Evolutionary conservation across 1,139 yeast genomes (phyloP).

Genomic region (Geotrichum klebahnii): DNA sequence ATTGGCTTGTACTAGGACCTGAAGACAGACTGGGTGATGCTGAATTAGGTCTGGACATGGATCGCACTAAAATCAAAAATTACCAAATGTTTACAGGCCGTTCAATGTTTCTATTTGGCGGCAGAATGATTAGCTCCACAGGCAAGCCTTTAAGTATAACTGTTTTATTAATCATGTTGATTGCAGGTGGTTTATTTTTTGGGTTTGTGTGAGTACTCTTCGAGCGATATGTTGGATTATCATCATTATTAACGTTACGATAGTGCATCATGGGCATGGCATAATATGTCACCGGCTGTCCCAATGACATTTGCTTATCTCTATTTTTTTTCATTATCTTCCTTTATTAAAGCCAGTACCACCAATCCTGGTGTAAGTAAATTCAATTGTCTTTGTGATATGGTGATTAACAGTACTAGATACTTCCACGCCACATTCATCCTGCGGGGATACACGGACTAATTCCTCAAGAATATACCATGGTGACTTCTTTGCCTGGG

Average conservation of each 20-base stretch:
- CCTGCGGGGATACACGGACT: slow-evolving; percentile 43
- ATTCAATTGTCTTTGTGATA: not conserved
- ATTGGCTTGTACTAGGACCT: slow-evolving; percentile 16
- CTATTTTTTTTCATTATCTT: slow-evolving; percentile 49
- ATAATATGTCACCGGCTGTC: slow-evolving; percentile 52
- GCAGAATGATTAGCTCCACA: slow-evolving; percentile 48
- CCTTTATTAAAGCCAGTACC: slow-evolving; percentile 54
- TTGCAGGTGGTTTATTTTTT: slow-evolving; percentile 52
- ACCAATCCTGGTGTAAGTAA: slow-evolving; percentile 60
- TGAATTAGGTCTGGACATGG: slow-evolving; percentile 23
- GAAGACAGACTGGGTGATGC: slow-evolving; percentile 21
- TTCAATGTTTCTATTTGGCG: slow-evolving; percentile 57
- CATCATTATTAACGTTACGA: not conserved
- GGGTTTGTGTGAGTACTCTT: slow-evolving; percentile 41
- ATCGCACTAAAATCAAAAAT: slow-evolving; percentile 26
- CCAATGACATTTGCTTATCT: slow-evolving; percentile 57
- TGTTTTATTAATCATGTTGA: slow-evolving; percentile 41
- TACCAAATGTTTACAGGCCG: slow-evolving; percentile 43
- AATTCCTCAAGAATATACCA: slow-evolving; percentile 63
- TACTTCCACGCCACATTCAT: slow-evolving; percentile 64
- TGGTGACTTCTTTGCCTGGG: slow-evolving; percentile 54
- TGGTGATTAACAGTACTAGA: slow-evolving; percentile 20
- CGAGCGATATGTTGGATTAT: not conserved
- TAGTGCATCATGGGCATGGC: slow-evolving; percentile 56
- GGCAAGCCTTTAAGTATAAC: slow-evolving; percentile 42